Conservation (phyloP, 352 stramenopile species). For the Halophytophthora polymorphica region DNA sequence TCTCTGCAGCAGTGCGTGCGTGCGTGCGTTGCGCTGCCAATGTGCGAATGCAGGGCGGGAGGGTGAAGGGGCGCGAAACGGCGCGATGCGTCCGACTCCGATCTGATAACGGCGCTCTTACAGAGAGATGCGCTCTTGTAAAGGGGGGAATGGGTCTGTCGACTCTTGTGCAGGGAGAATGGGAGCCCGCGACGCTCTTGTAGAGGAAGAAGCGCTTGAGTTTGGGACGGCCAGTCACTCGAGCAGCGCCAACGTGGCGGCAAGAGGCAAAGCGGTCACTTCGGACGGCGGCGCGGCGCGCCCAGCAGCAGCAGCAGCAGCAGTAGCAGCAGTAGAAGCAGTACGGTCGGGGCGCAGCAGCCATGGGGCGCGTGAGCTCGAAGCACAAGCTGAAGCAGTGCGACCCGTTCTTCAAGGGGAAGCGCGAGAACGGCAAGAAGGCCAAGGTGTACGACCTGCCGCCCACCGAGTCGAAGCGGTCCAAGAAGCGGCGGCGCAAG, state of each 20-base stretch:
- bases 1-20: not conserved
- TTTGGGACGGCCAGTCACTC: no score
- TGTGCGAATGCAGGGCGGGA: no score
- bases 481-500: slow-evolving; percentile 80
- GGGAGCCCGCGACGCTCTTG: slow-evolving; percentile 3
- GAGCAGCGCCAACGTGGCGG: slow-evolving; percentile 20
- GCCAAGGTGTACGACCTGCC: slow-evolving; percentile 62
- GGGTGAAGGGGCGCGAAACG: not conserved
- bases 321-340: not conserved
- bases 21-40: not conserved
- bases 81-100: slow-evolving; percentile 11
- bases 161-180: no score
- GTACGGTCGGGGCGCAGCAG: not conserved
- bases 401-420: slow-evolving; percentile 86
- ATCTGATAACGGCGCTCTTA: not conserved
- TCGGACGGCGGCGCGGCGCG: no score
- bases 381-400: slow-evolving; percentile 88
- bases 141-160: no score
- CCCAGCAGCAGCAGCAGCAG: not conserved
- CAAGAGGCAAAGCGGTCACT: not conserved
- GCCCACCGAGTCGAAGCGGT: slow-evolving; percentile 66
- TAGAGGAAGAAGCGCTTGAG: slow-evolving; percentile 20
- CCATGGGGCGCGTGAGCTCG: slow-evolving; percentile 57
- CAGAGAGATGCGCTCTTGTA: no score
- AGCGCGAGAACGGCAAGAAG: slow-evolving; percentile 70